phyloP scores from a whole-genome alignment of 352 stramenopile species.

The Phytophthora syringae region DNA sequence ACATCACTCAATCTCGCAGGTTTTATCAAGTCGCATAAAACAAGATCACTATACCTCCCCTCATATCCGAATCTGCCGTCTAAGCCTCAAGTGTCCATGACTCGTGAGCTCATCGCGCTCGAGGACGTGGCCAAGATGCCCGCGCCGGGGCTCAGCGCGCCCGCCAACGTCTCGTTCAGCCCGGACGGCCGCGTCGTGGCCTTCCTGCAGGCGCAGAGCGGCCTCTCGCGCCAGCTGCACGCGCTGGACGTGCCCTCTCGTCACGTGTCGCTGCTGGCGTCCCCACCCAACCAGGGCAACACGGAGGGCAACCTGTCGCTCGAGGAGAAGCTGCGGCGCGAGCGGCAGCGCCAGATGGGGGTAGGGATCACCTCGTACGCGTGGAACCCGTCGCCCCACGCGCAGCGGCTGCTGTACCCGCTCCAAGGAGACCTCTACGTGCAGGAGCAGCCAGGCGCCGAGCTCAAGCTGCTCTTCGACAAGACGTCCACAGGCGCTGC shows the following conservation, averaged over 20 bases:
- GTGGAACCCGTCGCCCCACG: constrained; percentile 68
- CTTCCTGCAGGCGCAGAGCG: constrained; percentile 86
- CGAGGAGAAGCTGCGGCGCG: constrained; percentile 91
- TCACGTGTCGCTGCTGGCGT: constrained; percentile 66
- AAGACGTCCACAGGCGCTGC: constrained; percentile 73
- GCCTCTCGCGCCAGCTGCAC: constrained; percentile 88
- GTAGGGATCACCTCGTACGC: constrained; percentile 94
- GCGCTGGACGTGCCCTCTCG: constrained; percentile 71
- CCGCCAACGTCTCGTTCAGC: constrained; percentile 86
- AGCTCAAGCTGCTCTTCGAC: constrained; percentile 87
- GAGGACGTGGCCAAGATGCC: constrained; percentile 91
- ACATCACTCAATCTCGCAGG: not conserved
- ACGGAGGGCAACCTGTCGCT: constrained; percentile 88
- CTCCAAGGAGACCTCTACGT: constrained; percentile 94
- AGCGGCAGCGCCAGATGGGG: constrained; percentile 91
- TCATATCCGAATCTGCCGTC: constrained; percentile 32
- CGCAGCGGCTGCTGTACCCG: constrained; percentile 88
- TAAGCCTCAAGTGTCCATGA: constrained; percentile 6
- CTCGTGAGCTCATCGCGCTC: constrained; percentile 64
- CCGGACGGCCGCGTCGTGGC: constrained; percentile 83
- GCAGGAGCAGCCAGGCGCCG: constrained; percentile 84
- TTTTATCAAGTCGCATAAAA: not conserved
- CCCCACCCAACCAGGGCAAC: constrained; percentile 77
- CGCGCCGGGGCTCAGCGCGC: constrained; percentile 79
- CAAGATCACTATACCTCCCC: not conserved